Conservation (phyloP, 108 stramenopile genomes). For the Phaeodactylum tricornutum region DNA sequence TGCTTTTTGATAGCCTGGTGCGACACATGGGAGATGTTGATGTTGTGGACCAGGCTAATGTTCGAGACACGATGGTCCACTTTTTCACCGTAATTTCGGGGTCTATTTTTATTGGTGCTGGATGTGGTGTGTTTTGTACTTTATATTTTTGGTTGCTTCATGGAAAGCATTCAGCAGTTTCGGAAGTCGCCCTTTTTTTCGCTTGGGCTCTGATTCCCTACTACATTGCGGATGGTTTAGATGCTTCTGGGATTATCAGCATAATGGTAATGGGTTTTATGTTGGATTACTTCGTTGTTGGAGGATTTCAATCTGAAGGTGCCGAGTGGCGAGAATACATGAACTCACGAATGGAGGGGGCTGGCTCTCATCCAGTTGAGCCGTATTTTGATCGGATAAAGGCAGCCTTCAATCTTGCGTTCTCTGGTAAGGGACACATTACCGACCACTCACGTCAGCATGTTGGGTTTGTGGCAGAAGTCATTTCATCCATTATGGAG, state of each 20-base stretch:
- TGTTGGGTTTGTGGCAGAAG: constrained; percentile 75
- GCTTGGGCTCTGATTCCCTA: constrained; percentile 63
- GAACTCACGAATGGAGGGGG: background rate
- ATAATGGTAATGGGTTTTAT: constrained; percentile 69
- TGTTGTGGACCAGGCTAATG: constrained; percentile 9
- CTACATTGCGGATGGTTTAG: constrained; percentile 59
- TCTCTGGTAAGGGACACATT: constrained; percentile 38
- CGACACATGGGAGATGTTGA: constrained; percentile 22
- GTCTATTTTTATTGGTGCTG: constrained; percentile 47
- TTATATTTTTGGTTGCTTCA: constrained; percentile 55
- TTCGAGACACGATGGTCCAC: constrained; percentile 10
- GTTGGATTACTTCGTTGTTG: constrained; percentile 55
- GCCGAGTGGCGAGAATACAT: constrained; percentile 21
- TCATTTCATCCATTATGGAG: constrained; percentile 59
- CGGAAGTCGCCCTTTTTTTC: constrained; percentile 60
- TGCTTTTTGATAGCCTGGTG: constrained; percentile 40
- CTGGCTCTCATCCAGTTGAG: constrained; percentile 6
- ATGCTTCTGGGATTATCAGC: constrained; percentile 43
- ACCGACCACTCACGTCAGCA: constrained; percentile 47
- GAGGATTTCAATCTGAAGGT: constrained; percentile 25
- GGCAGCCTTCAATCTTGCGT: constrained; percentile 8
- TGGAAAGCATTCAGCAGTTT: constrained; percentile 33
- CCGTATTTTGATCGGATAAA: constrained; percentile 9
- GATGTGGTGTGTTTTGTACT: constrained; percentile 36
- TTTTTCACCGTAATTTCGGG: constrained; percentile 42